Evolutionary conservation across 352 stramenopile species (phyloP).

Genomic region (Peronospora farinosa): DNA sequence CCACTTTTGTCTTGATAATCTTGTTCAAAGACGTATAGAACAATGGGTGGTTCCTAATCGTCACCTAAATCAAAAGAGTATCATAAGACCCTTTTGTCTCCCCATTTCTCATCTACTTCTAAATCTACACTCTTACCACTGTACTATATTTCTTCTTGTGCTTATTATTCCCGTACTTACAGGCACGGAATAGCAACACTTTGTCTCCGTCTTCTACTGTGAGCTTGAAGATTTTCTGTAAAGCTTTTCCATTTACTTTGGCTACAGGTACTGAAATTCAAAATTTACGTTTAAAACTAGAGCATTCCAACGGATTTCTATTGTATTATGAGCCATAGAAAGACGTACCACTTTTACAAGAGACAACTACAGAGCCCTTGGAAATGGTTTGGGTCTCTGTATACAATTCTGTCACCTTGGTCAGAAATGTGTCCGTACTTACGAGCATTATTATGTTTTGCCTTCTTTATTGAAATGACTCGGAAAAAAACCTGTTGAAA

Average conservation of each 20-base stretch:
- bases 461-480: not conserved
- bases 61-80: conserved; percentile 36
- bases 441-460: conserved; percentile 52
- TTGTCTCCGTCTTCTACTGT: conserved; percentile 39
- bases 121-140: conserved; percentile 28
- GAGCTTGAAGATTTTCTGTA: conserved; percentile 35
- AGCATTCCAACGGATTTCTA: not conserved
- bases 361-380: conserved; percentile 47
- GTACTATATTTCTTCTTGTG: conserved; percentile 85
- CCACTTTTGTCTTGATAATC: conserved; percentile 65
- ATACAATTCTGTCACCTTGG: conserved; percentile 56
- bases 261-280: conserved; percentile 28
- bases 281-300: conserved; percentile 3
- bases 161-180: conserved; percentile 83
- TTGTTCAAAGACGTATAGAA: conserved; percentile 69
- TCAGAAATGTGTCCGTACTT: conserved; percentile 55
- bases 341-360: conserved; percentile 61
- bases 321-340: too few species aligned
- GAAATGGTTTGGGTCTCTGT: conserved; percentile 25
- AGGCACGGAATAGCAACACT: conserved; percentile 66
- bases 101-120: not conserved
- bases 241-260: conserved; percentile 31
- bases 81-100: conserved; percentile 1
- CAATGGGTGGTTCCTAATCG: conserved; percentile 40
- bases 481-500: conserved; percentile 8